Percentiles rank a stretch among this genome's conserved stretches.
Conservation (phyloP, 1,139 yeast species). For the Sugiyamaella grinbergsii region DNA sequence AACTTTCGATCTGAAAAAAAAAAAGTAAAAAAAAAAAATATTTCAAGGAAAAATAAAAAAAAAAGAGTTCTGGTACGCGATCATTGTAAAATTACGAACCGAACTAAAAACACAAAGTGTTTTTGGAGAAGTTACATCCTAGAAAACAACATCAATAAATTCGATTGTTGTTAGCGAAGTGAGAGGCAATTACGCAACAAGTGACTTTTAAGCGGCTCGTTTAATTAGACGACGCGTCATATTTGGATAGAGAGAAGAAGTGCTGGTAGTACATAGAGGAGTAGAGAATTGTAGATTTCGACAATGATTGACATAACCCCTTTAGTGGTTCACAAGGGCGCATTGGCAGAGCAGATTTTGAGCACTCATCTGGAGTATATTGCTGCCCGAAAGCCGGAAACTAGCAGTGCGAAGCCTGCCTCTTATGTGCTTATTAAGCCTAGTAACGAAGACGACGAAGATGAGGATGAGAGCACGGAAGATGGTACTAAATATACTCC, state of each 20-base stretch:
- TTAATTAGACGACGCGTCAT: background rate
- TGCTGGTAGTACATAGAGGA: too few relatives aligned
- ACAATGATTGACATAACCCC: constrained; percentile 20
- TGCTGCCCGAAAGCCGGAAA: constrained; percentile 51
- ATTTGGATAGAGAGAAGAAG: background rate
- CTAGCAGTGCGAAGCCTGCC: constrained; percentile 39
- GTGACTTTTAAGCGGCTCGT: background rate
- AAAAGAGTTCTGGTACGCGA: too few relatives aligned
- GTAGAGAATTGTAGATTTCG: too few relatives aligned
- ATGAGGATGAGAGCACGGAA: constrained; percentile 5
- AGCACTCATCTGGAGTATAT: constrained; percentile 62
- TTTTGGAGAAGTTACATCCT: too few relatives aligned
- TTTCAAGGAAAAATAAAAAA: background rate
- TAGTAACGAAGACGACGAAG: background rate
- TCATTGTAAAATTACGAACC: too few relatives aligned
- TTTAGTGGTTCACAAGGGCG: constrained; percentile 14
- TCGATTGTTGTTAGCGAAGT: background rate
- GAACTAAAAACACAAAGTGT: too few relatives aligned
- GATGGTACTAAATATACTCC: background rate
- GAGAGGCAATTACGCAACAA: background rate
- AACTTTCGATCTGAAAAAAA: background rate
- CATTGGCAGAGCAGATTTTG: constrained; percentile 55
- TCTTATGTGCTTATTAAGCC: constrained; percentile 32
- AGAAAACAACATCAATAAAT: background rate
- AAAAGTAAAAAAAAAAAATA: background rate